Evolutionary conservation across 371 early-diverging fungal species (phyloP).

Genomic region (Actinomortierella ambigua): DNA sequence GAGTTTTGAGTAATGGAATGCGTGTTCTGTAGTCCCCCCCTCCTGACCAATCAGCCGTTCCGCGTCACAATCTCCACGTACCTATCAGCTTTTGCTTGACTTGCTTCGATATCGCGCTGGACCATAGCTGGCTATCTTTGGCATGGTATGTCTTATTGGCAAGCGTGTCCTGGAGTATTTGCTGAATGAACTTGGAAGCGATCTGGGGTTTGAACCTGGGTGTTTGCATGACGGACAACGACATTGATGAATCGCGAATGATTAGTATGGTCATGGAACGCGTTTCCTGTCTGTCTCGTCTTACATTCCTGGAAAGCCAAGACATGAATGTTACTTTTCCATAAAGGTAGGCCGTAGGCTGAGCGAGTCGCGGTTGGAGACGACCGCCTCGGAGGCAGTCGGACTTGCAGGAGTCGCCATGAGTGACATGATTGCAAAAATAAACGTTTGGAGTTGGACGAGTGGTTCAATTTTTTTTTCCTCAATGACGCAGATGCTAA

Average conservation of each 20-base stretch:
- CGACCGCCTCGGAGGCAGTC: too few species aligned
- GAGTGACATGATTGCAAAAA: too few species aligned
- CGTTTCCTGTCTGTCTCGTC: background rate
- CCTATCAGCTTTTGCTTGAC: slow-evolving; percentile 69
- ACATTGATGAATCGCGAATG: too few species aligned
- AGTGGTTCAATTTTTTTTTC: too few species aligned
- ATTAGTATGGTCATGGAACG: too few species aligned
- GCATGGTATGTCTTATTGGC: slow-evolving; percentile 57
- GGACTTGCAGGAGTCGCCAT: too few species aligned
- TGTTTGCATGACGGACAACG: background rate
- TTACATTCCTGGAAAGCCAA: background rate
- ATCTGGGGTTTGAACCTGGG: slow-evolving; percentile 62
- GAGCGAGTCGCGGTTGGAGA: slow-evolving; percentile 37
- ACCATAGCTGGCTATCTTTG: slow-evolving; percentile 58
- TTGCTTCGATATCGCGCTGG: slow-evolving; percentile 67
- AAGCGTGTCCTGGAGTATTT: slow-evolving; percentile 56
- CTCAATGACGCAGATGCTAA: too few species aligned
- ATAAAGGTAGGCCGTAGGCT: slow-evolving; percentile 40
- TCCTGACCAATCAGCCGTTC: too few species aligned
- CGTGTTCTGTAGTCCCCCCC: background rate
- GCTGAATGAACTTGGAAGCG: slow-evolving; percentile 60
- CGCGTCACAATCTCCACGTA: too few species aligned
- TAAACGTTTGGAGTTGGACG: too few species aligned
- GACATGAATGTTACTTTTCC: slow-evolving; percentile 27
- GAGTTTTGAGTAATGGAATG: background rate